A percentile compares a stretch with the other conserved stretches of the same genome.
Evolutionary conservation across 1,284 basidiomycete genomes (phyloP).

Genomic region (Macrocystidia cucumis): DNA sequence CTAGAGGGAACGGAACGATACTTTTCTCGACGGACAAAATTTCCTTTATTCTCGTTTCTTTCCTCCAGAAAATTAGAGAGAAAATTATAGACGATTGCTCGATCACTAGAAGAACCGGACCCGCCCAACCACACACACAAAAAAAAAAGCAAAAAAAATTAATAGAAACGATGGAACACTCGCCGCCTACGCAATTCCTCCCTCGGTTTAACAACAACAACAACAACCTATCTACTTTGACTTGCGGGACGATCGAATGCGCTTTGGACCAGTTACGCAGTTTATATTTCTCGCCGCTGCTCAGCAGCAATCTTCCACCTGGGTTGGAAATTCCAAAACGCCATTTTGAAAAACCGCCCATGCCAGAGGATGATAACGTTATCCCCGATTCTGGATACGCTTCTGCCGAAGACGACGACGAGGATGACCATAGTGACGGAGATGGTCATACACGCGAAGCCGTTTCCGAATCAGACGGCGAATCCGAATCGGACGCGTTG

Average conservation of each 20-base stretch:
- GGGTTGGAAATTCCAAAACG: slow-evolving; percentile 15
- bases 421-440: slow-evolving; percentile 24
- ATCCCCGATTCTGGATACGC: slow-evolving; percentile 56
- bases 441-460: slow-evolving; percentile 13
- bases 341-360: slow-evolving; percentile 14
- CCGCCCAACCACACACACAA: background rate
- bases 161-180: too few relatives aligned
- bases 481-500: slow-evolving; percentile 16
- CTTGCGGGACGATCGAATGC: slow-evolving; percentile 24
- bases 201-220: slow-evolving; percentile 29
- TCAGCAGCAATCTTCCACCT: slow-evolving; percentile 11
- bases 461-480: slow-evolving; percentile 21
- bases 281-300: slow-evolving; percentile 34
- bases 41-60: slow-evolving; percentile 3
- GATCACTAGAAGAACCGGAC: background rate
- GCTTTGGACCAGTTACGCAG: slow-evolving; percentile 32
- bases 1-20: slow-evolving; percentile 16
- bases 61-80: background rate
- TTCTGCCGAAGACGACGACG: slow-evolving; percentile 48
- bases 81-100: background rate
- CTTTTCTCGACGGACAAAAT: slow-evolving; percentile 3
- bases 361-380: slow-evolving; percentile 30
- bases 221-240: slow-evolving; percentile 39
- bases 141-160: too few relatives aligned
- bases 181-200: too few relatives aligned